Evolutionary conservation across 1,139 yeast genomes (phyloP).

Genomic region (Geotrichum europaeum): DNA sequence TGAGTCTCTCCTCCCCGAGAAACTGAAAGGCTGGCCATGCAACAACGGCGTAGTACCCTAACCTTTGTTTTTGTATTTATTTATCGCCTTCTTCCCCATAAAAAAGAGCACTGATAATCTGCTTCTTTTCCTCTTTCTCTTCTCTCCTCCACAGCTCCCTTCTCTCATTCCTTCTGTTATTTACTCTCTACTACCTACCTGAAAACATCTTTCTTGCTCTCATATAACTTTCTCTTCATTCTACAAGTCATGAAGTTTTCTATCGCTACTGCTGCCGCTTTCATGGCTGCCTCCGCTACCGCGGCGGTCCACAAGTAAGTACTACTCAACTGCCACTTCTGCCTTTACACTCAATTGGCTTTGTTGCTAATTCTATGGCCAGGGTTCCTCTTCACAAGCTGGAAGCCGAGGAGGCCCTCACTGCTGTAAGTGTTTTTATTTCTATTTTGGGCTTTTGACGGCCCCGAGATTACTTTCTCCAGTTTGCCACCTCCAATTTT

Average conservation of each 20-base stretch:
- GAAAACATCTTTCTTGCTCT: background rate
- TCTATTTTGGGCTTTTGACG: background rate
- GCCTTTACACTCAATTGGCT: constrained; percentile 1
- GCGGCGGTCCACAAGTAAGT: constrained; percentile 42
- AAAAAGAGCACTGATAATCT: background rate
- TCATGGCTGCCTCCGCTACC: constrained; percentile 42
- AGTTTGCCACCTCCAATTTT: background rate
- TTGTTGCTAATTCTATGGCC: background rate
- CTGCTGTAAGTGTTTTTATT: constrained; percentile 38
- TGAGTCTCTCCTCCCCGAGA: background rate
- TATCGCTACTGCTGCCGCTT: constrained; percentile 45
- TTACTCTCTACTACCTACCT: background rate
- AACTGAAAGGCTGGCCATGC: background rate
- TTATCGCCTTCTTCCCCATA: background rate
- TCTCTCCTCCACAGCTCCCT: background rate
- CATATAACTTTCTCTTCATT: background rate
- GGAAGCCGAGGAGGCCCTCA: constrained; percentile 55
- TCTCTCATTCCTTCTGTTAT: background rate
- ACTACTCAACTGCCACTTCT: background rate
- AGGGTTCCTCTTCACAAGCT: constrained; percentile 57
- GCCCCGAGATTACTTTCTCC: background rate
- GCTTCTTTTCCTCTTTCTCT: background rate
- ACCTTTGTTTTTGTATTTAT: background rate
- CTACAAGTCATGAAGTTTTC: constrained; percentile 22
- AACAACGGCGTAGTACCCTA: background rate